A percentile compares a stretch with the other conserved stretches of the same genome.
These are phyloP conservation scores for Carpinus fangiana DNA, from an alignment of 306 rosid species.

Conservation along the genomic window DNA sequence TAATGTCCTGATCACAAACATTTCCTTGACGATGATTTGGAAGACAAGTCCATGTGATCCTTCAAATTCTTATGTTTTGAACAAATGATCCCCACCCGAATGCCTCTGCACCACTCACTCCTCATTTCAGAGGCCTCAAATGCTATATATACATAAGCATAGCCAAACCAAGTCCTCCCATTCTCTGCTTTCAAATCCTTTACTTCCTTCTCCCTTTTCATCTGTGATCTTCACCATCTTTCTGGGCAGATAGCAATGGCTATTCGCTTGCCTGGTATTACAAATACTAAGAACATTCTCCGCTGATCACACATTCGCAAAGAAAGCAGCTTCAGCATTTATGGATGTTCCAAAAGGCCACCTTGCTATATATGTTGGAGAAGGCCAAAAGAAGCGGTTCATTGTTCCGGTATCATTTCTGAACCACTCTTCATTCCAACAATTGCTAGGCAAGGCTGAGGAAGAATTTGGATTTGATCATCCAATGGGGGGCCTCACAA, in stretches of 20 bases:
- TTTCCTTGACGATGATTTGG: background rate
- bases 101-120: too few relatives aligned
- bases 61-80: background rate
- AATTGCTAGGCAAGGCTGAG: slow-evolving; percentile 34
- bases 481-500: slow-evolving; percentile 60
- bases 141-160: background rate
- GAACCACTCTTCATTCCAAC: slow-evolving; percentile 44
- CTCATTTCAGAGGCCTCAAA: too few relatives aligned
- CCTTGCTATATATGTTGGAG: slow-evolving; percentile 58
- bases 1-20: too few relatives aligned
- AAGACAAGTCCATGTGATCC: slow-evolving; percentile 11
- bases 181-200: background rate
- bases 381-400: slow-evolving; percentile 35
- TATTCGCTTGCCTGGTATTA: too few relatives aligned
- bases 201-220: background rate
- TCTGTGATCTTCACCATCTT: background rate
- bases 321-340: slow-evolving; percentile 15
- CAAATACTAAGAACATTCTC: too few relatives aligned
- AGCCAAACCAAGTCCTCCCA: slow-evolving; percentile 3
- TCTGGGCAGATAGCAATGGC: too few relatives aligned
- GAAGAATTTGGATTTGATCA: slow-evolving; percentile 55
- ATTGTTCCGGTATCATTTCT: slow-evolving; percentile 44
- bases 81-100: too few relatives aligned
- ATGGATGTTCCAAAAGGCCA: slow-evolving; percentile 47
- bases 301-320: slow-evolving; percentile 4